phyloP scores from a whole-genome alignment of 371 early-diverging fungal genomes.

The Mucor circinelloides region DNA sequence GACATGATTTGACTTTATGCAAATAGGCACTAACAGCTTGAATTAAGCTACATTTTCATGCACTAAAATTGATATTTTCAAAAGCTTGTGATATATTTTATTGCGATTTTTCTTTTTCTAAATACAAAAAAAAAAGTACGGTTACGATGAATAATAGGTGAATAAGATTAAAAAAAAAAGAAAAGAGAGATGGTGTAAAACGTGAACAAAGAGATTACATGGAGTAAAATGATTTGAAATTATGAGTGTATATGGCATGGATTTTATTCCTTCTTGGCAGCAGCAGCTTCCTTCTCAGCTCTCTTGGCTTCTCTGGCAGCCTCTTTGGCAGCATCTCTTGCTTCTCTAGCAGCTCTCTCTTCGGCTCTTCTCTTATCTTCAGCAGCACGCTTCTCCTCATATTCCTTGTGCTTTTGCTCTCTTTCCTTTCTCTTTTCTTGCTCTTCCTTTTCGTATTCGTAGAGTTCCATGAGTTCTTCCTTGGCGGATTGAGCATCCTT shows the following conservation, averaged over 20 bases:
- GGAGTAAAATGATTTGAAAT: not conserved
- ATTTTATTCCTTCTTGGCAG: slow-evolving; percentile 16
- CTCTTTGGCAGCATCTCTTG: slow-evolving; percentile 25
- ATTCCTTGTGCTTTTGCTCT: slow-evolving; percentile 42
- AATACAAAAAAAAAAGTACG: not conserved
- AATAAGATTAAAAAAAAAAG: not conserved
- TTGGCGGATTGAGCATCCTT: slow-evolving; percentile 75
- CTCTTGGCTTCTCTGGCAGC: slow-evolving; percentile 23
- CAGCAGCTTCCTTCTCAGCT: slow-evolving; percentile 21
- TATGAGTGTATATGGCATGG: not conserved
- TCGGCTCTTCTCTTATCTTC: slow-evolving; percentile 64
- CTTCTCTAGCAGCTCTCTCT: slow-evolving; percentile 52
- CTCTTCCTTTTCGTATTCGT: slow-evolving; percentile 77
- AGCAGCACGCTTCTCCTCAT: slow-evolving; percentile 35
- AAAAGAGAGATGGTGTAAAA: not conserved
- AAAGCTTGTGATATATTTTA: not conserved
- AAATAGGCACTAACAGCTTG: too few relatives aligned
- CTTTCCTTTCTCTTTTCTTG: slow-evolving; percentile 46
- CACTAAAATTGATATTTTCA: not conserved
- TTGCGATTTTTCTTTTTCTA: not conserved
- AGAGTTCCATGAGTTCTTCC: slow-evolving; percentile 75
- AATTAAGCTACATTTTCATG: too few relatives aligned
- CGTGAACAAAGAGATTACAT: not conserved
- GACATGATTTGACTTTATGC: too few relatives aligned
- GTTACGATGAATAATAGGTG: not conserved